These are phyloP conservation scores for Phaeosphaeria sp. DNA, from an alignment of 2,329 filamentous ascomycete species.

Conservation along the genomic window DNA sequence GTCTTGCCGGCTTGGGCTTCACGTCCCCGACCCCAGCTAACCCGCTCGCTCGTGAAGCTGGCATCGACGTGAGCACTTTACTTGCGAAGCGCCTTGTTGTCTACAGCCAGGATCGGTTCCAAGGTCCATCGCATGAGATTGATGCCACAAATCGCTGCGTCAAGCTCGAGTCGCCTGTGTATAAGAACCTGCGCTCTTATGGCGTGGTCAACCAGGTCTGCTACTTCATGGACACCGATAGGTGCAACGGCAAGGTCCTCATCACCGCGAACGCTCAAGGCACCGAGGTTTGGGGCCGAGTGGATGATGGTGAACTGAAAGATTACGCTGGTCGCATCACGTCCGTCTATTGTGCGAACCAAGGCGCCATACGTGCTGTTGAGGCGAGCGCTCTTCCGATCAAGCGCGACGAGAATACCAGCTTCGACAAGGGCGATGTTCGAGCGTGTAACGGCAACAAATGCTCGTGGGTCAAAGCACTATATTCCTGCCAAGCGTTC, in stretches of 20 bases:
- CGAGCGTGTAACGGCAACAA: not conserved
- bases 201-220: not conserved
- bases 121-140: not conserved
- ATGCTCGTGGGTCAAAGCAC: not conserved
- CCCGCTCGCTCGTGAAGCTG: not conserved
- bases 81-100: not conserved
- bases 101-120: not conserved
- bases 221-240: slow-evolving; percentile 2
- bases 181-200: slow-evolving; percentile 1
- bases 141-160: not conserved
- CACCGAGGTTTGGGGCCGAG: not conserved
- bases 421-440: not conserved
- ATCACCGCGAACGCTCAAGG: not conserved
- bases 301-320: not conserved
- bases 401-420: not conserved
- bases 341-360: not conserved
- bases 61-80: too few species aligned
- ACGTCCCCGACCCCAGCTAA: slow-evolving; percentile 2
- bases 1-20: slow-evolving; percentile 4
- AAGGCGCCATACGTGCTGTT: not conserved
- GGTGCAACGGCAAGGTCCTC: not conserved
- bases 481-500: not conserved
- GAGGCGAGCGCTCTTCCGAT: not conserved
- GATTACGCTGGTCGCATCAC: not conserved
- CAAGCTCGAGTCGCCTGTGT: slow-evolving; percentile 1